Evolutionary conservation across 164 flowering plant species (phyloP).

Genomic region (Euptelea pleiosperma): DNA sequence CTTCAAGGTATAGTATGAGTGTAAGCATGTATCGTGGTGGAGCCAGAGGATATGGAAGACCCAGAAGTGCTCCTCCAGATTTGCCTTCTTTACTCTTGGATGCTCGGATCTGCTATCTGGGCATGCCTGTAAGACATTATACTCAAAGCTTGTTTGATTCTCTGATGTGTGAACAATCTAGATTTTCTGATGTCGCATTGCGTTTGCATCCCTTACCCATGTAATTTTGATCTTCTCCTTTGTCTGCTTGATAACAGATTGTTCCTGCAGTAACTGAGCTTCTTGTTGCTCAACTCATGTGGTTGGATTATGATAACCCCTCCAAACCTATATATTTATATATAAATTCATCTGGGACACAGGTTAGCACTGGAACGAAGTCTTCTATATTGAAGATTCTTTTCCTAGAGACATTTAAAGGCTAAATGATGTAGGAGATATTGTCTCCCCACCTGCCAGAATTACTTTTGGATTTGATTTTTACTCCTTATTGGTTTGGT

Average conservation of each 20-base stretch:
- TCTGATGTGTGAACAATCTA: background rate
- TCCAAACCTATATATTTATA: slow-evolving; percentile 84
- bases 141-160: background rate
- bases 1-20: slow-evolving; percentile 63
- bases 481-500: slow-evolving; percentile 5
- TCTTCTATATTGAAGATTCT: background rate
- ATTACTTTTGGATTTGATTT: background rate
- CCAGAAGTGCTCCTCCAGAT: slow-evolving; percentile 83
- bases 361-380: slow-evolving; percentile 41
- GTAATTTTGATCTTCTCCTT: background rate
- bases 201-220: background rate
- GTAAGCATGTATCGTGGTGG: slow-evolving; percentile 75
- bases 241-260: slow-evolving; percentile 48
- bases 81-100: slow-evolving; percentile 87
- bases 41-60: slow-evolving; percentile 62
- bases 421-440: background rate
- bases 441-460: slow-evolving; percentile 2
- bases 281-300: slow-evolving; percentile 83
- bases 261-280: slow-evolving; percentile 93
- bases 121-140: slow-evolving; percentile 77
- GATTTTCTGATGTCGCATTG: background rate
- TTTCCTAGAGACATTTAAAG: background rate
- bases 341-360: slow-evolving; percentile 89
- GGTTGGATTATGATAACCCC: slow-evolving; percentile 66
- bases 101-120: slow-evolving; percentile 75